Evolutionary conservation across 2,329 filamentous ascomycete species (phyloP).

Genomic region (Coniochaeta hoffmannii): DNA sequence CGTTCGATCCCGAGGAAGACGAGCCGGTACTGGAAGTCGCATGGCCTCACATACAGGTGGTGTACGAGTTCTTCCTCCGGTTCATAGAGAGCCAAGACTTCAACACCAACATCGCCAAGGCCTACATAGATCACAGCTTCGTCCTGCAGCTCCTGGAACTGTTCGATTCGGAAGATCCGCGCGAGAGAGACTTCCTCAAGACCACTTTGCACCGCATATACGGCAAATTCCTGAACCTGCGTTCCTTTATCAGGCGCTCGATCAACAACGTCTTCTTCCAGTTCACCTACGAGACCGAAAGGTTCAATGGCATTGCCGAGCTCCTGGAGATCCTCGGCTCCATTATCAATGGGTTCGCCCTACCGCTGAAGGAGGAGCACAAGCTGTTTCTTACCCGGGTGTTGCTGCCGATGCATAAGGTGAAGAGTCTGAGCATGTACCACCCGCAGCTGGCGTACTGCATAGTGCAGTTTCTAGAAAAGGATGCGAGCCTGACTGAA

Average conservation of each 20-base stretch:
- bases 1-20: constrained; percentile 97
- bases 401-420: constrained; percentile 89
- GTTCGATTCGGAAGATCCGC: constrained; percentile 95
- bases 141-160: constrained; percentile 94
- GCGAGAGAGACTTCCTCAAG: constrained; percentile 95
- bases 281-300: constrained; percentile 96
- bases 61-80: constrained; percentile 97
- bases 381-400: constrained; percentile 95
- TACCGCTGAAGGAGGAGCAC: constrained; percentile 96
- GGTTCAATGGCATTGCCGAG: constrained; percentile 97
- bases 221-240: constrained; percentile 95
- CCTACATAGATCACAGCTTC: constrained; percentile 97
- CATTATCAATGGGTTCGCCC: constrained; percentile 97
- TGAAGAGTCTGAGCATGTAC: constrained; percentile 99
- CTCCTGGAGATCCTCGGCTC: constrained; percentile 93
- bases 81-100: constrained; percentile 99
- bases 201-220: constrained; percentile 97
- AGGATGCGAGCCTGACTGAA: constrained; percentile 93
- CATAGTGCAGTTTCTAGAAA: constrained; percentile 97
- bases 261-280: constrained; percentile 99
- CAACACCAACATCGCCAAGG: constrained; percentile 99
- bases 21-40: constrained; percentile 96
- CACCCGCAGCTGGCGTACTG: constrained; percentile 97
- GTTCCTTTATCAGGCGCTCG: constrained; percentile 93
- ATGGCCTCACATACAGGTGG: constrained; percentile 98